Evolutionary conservation across 495 filamentous ascomycete genomes (phyloP).

Genomic region (Hypomontagnella submonticulosa): DNA sequence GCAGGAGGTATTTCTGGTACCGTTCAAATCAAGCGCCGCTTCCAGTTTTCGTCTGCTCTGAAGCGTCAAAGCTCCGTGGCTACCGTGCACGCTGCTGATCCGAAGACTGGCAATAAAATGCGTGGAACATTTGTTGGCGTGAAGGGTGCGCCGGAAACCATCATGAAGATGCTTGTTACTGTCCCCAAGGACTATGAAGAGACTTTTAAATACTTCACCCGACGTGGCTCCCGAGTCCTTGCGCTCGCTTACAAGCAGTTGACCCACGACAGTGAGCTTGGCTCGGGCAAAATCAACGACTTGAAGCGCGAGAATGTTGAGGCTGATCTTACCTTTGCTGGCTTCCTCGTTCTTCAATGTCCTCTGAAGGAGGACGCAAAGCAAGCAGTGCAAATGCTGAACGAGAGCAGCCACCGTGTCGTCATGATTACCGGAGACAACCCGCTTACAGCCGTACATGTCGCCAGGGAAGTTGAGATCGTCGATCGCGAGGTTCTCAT

Average conservation of each 20-base stretch:
- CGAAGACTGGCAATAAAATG: constrained; percentile 74
- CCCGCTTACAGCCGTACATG: constrained; percentile 94
- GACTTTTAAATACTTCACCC: constrained; percentile 97
- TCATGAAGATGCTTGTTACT: constrained; percentile 87
- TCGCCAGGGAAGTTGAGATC: constrained; percentile 95
- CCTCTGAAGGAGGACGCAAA: constrained; percentile 97
- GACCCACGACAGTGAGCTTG: constrained; percentile 79
- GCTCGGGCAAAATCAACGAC: constrained; percentile 87
- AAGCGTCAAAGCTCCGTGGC: constrained; percentile 97
- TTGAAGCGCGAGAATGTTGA: constrained; percentile 93
- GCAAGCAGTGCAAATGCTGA: constrained; percentile 93
- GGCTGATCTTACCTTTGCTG: constrained; percentile 84
- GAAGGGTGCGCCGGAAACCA: constrained; percentile 97
- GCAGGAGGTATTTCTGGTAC: constrained; percentile 61
- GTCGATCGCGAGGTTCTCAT: constrained; percentile 96
- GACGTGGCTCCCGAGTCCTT: constrained; percentile 92
- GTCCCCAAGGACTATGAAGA: constrained; percentile 93
- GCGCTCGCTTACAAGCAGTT: constrained; percentile 95
- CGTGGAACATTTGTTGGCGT: constrained; percentile 90
- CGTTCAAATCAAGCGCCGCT: constrained; percentile 94
- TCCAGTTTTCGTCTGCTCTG: constrained; percentile 97
- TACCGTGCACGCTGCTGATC: constrained; percentile 74
- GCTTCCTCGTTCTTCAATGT: constrained; percentile 94
- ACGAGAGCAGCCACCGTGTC: constrained; percentile 97
- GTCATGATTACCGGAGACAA: constrained; percentile 99